Evolutionary conservation across 176 grass and related monocot species (phyloP), one percentile per base, ranked within the genome.

Genomic region (Carex littledalei): DNA sequence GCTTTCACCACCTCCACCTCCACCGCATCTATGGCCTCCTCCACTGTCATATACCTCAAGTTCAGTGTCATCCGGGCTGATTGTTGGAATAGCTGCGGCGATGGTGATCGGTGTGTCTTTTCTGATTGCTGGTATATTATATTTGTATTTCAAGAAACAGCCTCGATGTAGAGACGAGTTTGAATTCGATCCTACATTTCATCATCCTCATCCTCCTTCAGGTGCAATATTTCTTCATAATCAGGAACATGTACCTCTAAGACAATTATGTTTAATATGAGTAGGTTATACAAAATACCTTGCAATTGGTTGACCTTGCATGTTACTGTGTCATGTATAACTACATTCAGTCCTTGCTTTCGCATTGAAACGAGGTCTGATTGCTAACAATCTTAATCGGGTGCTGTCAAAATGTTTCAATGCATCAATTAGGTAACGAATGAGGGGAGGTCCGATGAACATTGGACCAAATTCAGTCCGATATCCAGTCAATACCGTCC

Each of bases 1-100:
- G 0, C 10, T 9, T 15, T 84, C 84, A 29, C 86, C 92, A 2
- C 85, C 92, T 83, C 86, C 92, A 2, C 85, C 90, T 83, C 60
- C 87, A 6, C 80, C 52, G 11, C 37, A 64, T 1, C 45, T 68
- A 53, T 52, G 0, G 58, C 6, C 81, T 35, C 65, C 91, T 17
- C n/a, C 88, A 7, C 45, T 49, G 9, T 11, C 47, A 0, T 49
- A 80, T 0, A 54, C 87, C 20, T 37, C 82, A 16, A 61, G 80
- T 1, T 13, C 9, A 26, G 62, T 24, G 52, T 20, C 41, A 54
- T 10, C 53, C 54, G 77, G n/a, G 29, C 13, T 94, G 24, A 85
- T 74, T 29, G 85, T 80, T 16, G 92, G 89, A 16, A 85, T 87
- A 60, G 81, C 89, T 47, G 88, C 80, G 3, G 91, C 13, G 0